Evolutionary conservation across 768 basidiomycete species (phyloP), one percentile per base, ranked within the genome.

Genomic region (Amanita fuliginea): DNA sequence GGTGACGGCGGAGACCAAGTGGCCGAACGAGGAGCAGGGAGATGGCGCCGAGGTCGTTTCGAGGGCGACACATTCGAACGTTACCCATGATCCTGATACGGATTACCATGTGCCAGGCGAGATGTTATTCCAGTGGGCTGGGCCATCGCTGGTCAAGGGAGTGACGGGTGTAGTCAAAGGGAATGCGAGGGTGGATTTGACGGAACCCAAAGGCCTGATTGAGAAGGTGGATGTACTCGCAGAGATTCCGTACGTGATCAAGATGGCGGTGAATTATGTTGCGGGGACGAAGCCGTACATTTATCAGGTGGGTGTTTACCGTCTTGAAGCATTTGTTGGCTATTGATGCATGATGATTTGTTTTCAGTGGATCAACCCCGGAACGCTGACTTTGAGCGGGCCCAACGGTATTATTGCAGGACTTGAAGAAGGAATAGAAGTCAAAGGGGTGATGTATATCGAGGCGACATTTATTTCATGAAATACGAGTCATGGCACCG

Each of bases 141-240:
- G 78, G 1, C 74, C 80, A 6, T 83, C 84, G 13, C 56, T 88
- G 37, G 53, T 80, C 51, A 53, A 67, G 13, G 76, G 72, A 40
- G 70, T 69, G 0, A 66, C 75, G 13, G 80, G 83, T 11, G 61
- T 63, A 2, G 62, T 88, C 33, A 67, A 77, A 32, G 87, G 81
- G 9, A 73, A 71, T 18, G 54, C 87, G 33, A 56, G 69, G 18
- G 67, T 75, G 30, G 76, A 82, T 50, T 65, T 77, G 22, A 64
- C 68, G 48, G 62, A 67, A n/a, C 79, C 81, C 11, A 80, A 78
- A 34, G 91, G 90, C 0, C 68, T 96, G 56, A 75, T 94, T 45
- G 89, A 92, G 64, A 93, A 95, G 66, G 89, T 98, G 22, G 93
- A 99, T 59, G 81, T 98, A 2, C 76, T 99, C 7, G 93, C 87